Conservation (phyloP, 345 rosid genomes). For the Rhizophora mangle region DNA sequence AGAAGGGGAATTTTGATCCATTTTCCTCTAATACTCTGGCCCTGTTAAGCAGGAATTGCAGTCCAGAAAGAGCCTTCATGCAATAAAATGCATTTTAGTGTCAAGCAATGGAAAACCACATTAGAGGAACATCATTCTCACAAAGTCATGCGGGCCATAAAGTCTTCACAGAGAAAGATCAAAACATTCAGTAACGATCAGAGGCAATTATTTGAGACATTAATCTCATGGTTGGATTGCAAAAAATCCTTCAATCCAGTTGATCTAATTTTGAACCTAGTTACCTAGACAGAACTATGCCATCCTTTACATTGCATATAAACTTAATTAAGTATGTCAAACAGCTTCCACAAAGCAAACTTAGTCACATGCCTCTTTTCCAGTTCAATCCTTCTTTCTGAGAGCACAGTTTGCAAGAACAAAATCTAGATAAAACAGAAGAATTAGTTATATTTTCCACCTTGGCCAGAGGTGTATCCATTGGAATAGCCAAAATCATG, state of each 20-base stretch:
- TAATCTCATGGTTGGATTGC: neutral
- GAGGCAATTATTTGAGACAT: neutral
- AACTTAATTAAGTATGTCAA: neutral
- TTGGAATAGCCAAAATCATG: slow-evolving; percentile 76
- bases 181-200: neutral
- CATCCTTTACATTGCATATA: neutral
- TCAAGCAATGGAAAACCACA: neutral
- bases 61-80: slow-evolving; percentile 73
- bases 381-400: neutral
- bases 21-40: slow-evolving; percentile 51
- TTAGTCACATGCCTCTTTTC: neutral
- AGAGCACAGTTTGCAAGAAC: neutral
- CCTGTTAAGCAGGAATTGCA: slow-evolving; percentile 71
- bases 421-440: slow-evolving; percentile 1
- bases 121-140: neutral
- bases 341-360: neutral
- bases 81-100: slow-evolving; percentile 8
- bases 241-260: neutral
- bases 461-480: slow-evolving; percentile 78
- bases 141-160: neutral
- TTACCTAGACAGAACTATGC: neutral
- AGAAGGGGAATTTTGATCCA: slow-evolving; percentile 63
- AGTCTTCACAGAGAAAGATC: neutral
- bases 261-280: neutral
- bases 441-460: slow-evolving; percentile 25